These are phyloP conservation scores for Camelina hispida DNA, from an alignment of 345 rosid species.

Conservation along the genomic window DNA sequence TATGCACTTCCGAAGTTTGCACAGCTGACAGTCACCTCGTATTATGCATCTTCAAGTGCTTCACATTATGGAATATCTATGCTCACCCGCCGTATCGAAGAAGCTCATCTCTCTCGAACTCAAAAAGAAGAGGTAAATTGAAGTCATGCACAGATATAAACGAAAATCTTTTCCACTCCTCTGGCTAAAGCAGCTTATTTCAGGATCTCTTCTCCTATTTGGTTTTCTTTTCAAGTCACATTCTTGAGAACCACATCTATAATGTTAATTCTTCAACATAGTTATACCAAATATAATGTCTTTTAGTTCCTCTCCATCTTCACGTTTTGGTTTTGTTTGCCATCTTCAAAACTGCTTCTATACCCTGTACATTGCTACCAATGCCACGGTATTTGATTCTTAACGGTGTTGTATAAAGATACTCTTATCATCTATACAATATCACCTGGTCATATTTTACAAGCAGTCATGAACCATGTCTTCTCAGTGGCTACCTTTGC, in stretches of 20 bases:
- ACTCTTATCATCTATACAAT: neutral
- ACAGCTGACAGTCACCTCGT: conserved; percentile 83
- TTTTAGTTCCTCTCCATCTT: conserved; percentile 27
- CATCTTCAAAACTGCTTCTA: neutral
- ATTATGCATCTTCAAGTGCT: conserved; percentile 91
- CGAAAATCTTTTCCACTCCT: conserved; percentile 18
- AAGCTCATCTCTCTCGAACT: conserved; percentile 53
- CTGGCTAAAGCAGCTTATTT: conserved; percentile 13
- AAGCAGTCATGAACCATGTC: conserved; percentile 22
- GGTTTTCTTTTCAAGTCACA: conserved; percentile 15
- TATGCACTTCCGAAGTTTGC: conserved; percentile 84
- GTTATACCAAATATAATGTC: conserved; percentile 27
- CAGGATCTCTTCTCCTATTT: conserved; percentile 10
- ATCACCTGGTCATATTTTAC: neutral
- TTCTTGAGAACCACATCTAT: conserved; percentile 22
- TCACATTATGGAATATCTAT: conserved; percentile 88
- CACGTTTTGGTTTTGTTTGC: conserved; percentile 16
- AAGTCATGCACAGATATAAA: conserved; percentile 37
- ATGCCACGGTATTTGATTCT: neutral
- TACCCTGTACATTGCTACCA: neutral
- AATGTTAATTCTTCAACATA: conserved; percentile 17
- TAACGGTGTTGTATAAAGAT: neutral
- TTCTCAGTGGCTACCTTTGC: conserved; percentile 17
- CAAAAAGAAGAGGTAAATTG: conserved; percentile 55
- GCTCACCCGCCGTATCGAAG: conserved; percentile 78